Conservation (phyloP, 192 early-diverging fungal species). For the Coemansia sp. region DNA sequence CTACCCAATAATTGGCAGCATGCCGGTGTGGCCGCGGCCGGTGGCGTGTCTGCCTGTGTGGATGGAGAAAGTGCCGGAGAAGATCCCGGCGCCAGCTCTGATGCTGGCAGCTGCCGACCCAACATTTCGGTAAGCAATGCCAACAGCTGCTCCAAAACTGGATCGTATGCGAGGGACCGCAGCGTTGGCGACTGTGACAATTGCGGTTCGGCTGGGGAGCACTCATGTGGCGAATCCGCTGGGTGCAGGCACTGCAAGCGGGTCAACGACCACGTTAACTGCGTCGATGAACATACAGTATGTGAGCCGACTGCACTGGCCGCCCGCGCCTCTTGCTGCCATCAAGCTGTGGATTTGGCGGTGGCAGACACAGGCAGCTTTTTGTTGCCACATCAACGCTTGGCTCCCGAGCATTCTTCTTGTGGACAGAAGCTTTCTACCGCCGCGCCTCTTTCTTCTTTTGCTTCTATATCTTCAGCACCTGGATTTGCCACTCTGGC, state of each 20-base stretch:
- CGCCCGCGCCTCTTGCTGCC: neutral
- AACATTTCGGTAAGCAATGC: slow-evolving; percentile 16
- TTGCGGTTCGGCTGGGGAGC: neutral
- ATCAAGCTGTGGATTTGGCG: neutral
- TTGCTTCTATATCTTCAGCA: slow-evolving; percentile 14
- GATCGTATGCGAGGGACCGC: slow-evolving; percentile 8
- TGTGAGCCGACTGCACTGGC: neutral
- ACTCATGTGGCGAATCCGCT: neutral
- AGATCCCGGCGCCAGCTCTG: neutral
- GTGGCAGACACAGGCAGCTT: neutral
- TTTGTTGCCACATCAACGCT: slow-evolving; percentile 12
- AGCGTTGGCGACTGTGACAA: neutral
- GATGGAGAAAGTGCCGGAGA: neutral
- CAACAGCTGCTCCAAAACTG: neutral
- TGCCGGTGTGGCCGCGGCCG: neutral
- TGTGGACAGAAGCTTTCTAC: slow-evolving; percentile 10
- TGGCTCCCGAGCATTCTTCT: slow-evolving; percentile 16
- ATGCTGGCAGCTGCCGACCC: slow-evolving; percentile 11
- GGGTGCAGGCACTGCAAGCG: neutral
- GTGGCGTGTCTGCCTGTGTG: slow-evolving; percentile 4
- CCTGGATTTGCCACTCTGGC: slow-evolving; percentile 3
- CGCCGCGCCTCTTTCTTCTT: slow-evolving; percentile 16
- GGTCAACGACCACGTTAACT: neutral
- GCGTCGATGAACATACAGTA: neutral
- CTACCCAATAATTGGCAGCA: neutral